Evolutionary conservation across 1,284 basidiomycete species (phyloP), one percentile per base, ranked within the genome.

Genomic region (Ceratobasidium sp.): DNA sequence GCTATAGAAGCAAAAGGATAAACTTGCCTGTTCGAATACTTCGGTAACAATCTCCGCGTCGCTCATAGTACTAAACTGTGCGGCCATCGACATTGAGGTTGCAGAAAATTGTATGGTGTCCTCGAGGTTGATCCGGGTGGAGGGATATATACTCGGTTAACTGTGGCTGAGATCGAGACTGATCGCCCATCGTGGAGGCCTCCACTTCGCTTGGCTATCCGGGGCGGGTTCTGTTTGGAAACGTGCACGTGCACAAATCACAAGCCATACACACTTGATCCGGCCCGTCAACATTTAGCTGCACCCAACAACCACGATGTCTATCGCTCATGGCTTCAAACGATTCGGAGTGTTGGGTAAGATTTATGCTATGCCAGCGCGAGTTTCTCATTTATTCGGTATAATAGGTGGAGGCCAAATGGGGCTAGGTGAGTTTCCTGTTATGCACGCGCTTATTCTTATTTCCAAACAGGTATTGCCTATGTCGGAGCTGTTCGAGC

Each of bases 401-500:
- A 26, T 58, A 30, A 45, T 34, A 75, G 79, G 92, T 57, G 88
- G 91, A n/a, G 93, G 93, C 60, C 92, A 95, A 79, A 94, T 94
- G 92, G 93, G 85, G 2, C 67, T 76, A 23, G 67, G 67, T 80
- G 12, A 12, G 43, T 41, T 12, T n/a, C 26, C 0, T n/a, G n/a
- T n/a, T 16, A 73, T 12, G 65, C 43, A 16, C 21, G 21, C 32
- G 36, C 41, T 21, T 18, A 1, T 23, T 8, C 26, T 46, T 16
- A 9, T 16, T 4, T 41, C 23, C 21, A 23, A 18, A 23, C 32
- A 70, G 95, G 94, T 1, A 96, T 97, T 71, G 92, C 94, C 46
- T 87, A 93, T 65, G 93, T 96, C 43, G 87, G 94, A 6, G 91
- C 93, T 60, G 83, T 94, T 18, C 86, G 88, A 45, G 93, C 93